Conservation (phyloP, 1,139 yeast species). For the Yamadazyma aaseri region DNA sequence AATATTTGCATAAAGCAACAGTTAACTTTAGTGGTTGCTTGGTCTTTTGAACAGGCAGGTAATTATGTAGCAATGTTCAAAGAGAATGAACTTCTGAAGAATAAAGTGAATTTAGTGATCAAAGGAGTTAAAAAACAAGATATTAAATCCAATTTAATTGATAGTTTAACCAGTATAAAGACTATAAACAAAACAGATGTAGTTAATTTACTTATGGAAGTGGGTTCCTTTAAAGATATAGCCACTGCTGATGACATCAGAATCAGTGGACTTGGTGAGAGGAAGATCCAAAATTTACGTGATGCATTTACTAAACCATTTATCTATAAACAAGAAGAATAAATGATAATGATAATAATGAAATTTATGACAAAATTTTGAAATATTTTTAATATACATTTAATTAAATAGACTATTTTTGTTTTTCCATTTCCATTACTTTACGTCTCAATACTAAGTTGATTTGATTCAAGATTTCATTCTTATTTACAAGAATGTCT, state of each 20-base stretch:
- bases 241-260: conserved; percentile 33
- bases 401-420: conserved; percentile 9
- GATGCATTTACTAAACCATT: conserved; percentile 54
- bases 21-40: conserved; percentile 69
- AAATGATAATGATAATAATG: too few relatives aligned
- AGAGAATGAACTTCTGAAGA: conserved; percentile 40
- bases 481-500: conserved; percentile 67
- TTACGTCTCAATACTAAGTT: conserved; percentile 50
- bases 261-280: conserved; percentile 56
- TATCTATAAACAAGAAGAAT: conserved; percentile 33
- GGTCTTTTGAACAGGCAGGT: conserved; percentile 87
- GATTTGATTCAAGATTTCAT: conserved; percentile 50
- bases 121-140: conserved; percentile 44
- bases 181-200: conserved; percentile 63
- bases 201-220: conserved; percentile 50
- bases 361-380: too few relatives aligned
- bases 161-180: conserved; percentile 50
- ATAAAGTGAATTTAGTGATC: conserved; percentile 27
- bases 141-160: conserved; percentile 50
- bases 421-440: conserved; percentile 44
- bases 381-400: neutral
- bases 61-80: conserved; percentile 61
- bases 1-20: conserved; percentile 71
- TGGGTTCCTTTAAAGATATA: conserved; percentile 51
- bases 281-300: conserved; percentile 46